phyloP scores from a whole-genome alignment of 306 rosid genomes.

The Cicer pinnatifidum region DNA sequence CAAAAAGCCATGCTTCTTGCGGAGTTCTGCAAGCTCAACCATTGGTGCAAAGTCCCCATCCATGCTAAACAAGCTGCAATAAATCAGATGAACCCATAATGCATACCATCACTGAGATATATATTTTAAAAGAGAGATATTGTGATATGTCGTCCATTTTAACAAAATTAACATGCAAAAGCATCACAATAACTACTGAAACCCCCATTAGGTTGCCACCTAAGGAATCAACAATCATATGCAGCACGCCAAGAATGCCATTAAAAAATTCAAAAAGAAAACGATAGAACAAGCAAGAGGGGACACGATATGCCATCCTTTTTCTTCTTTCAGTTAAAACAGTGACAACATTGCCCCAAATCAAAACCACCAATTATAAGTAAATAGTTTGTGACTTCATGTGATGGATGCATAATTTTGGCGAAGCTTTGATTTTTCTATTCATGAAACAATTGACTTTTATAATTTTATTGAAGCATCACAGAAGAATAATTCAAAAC shows the following conservation, averaged over 20 bases:
- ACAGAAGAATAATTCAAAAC: slow-evolving; percentile 4
- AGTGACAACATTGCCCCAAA: neutral
- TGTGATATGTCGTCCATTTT: neutral
- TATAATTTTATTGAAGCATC: slow-evolving; percentile 12
- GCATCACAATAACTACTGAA: too few relatives aligned
- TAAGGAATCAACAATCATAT: too few relatives aligned
- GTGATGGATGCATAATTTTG: neutral
- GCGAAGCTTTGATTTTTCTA: neutral
- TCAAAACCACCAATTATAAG: neutral
- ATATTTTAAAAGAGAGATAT: neutral
- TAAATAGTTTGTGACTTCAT: neutral
- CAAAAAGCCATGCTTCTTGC: slow-evolving; percentile 77
- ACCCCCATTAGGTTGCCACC: too few relatives aligned
- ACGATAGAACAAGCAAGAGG: too few relatives aligned
- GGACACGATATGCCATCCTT: neutral
- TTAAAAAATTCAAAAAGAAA: too few relatives aligned
- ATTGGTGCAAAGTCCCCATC: slow-evolving; percentile 95
- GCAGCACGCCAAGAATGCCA: too few relatives aligned
- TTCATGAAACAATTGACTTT: neutral
- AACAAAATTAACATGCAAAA: too few relatives aligned
- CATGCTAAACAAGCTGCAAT: slow-evolving; percentile 95
- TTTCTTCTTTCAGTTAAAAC: slow-evolving; percentile 17
- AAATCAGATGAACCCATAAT: slow-evolving; percentile 36
- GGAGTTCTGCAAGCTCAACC: slow-evolving; percentile 74
- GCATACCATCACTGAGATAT: slow-evolving; percentile 7